Conservation (phyloP, 306 rosid genomes). For the Pyrus communis region DNA sequence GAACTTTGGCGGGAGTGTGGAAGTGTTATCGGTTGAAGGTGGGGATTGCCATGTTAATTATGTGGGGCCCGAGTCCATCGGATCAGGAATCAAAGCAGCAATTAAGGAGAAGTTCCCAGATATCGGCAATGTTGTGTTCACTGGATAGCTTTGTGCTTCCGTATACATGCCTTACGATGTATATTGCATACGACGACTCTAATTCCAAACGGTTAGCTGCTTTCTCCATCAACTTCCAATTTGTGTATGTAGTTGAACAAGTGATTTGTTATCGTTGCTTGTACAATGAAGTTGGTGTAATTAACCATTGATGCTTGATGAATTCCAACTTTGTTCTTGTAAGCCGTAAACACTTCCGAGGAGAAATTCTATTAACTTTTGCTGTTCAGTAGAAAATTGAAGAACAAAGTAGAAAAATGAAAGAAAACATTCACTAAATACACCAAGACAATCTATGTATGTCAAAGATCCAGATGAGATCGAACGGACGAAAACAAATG, state of each 20-base stretch:
- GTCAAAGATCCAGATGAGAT: too few species aligned
- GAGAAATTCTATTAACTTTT: background rate
- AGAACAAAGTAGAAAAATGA: background rate
- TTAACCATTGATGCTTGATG: background rate
- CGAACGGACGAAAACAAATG: too few species aligned
- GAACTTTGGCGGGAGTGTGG: constrained; percentile 83
- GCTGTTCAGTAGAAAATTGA: background rate
- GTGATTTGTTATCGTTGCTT: background rate
- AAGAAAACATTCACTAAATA: background rate
- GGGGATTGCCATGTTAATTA: constrained; percentile 62
- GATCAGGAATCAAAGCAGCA: constrained; percentile 85
- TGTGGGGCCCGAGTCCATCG: constrained; percentile 81
- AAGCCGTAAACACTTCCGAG: background rate
- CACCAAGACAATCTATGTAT: background rate
- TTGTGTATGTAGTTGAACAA: background rate
- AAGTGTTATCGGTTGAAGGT: constrained; percentile 61
- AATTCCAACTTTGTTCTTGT: background rate
- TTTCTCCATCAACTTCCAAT: background rate
- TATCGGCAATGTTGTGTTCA: constrained; percentile 54
- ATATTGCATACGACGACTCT: background rate
- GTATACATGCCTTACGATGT: background rate
- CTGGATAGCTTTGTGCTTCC: constrained; percentile 12
- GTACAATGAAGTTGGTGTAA: background rate
- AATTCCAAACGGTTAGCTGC: background rate
- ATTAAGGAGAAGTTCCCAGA: constrained; percentile 89